Evolutionary conservation across 257 asterid species (phyloP), one percentile per base, ranked within the genome.

Genomic region (Fraxinus anomala): DNA sequence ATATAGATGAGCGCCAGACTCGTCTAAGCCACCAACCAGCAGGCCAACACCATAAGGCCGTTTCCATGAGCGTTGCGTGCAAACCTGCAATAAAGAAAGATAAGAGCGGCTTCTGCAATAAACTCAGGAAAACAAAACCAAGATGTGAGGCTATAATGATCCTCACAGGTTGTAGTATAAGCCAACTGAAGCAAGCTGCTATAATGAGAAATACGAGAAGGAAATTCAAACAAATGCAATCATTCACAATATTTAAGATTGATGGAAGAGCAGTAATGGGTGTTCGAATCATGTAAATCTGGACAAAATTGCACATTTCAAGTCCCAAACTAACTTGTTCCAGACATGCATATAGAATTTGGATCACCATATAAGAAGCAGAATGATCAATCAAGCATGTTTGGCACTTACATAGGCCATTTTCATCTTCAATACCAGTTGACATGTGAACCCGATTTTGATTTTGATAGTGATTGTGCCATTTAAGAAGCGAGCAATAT

Each of bases 21-120:
- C 92, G 79, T 90, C 92, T 68, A 90, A 80, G 54, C 94, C 94
- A 39, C 92, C 92, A 17, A 90, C 91, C 61, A 90, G 88, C 80
- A 90, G 78, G 56, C 94, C 94, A 72, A 90, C 91, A 7, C 94
- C 94, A 74, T 85, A 90, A 30, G 92, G 94, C 72, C 94, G 85
- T 69, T 90, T 90, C 94, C 92, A 90, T 11, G 94, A 90, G 42
- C 94, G 75, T 74, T 90, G 94, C 1, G 94, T 90, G 78, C 94
- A 90, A 69, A 88, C 94, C 94, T 90, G 86, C 56, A 63, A 47
- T 17, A 47, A n/a, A 19, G 70, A n/a, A 31, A 13, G 51, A 11
- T 14, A 6, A 30, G 36, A 44, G 21, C 12, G 56, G 56, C 56
- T 47, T 47, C 56, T 47, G 56, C 56, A 47, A 47, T 47, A 47